Conservation (phyloP, 371 early-diverging fungal species). For the Mortierella sp. region DNA sequence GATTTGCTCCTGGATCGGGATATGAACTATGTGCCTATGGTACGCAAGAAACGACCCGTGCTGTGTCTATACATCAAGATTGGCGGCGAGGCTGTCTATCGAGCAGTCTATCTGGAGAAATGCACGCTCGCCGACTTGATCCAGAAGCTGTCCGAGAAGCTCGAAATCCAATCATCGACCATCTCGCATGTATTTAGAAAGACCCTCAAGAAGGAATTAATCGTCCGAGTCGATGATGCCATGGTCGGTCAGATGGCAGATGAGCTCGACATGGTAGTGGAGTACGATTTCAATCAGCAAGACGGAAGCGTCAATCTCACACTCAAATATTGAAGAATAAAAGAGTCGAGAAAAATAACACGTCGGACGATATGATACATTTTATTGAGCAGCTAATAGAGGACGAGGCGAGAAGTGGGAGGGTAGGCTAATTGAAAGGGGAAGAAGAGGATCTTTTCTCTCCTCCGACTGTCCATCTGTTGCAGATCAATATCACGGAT, state of each 20-base stretch:
- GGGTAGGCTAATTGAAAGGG: no score
- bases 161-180: constrained; percentile 56
- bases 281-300: constrained; percentile 54
- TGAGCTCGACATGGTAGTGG: constrained; percentile 65
- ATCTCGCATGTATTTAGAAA: constrained; percentile 57
- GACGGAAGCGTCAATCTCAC: constrained; percentile 59
- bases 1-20: constrained; percentile 51
- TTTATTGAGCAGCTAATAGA: constrained; percentile 1
- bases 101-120: constrained; percentile 66
- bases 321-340: constrained; percentile 54
- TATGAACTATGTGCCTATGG: constrained; percentile 52
- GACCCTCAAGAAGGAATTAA: constrained; percentile 55
- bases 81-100: constrained; percentile 57
- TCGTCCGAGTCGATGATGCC: constrained; percentile 62
- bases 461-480: no score
- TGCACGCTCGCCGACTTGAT: constrained; percentile 57
- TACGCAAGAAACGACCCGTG: constrained; percentile 52
- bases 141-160: constrained; percentile 58
- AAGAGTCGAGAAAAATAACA: no score
- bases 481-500: no score
- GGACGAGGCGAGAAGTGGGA: no score
- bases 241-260: constrained; percentile 63
- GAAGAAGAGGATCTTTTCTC: no score
- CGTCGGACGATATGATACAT: constrained; percentile 9
- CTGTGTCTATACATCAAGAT: constrained; percentile 64